A percentile compares a stretch with the other conserved stretches of the same genome.
These are phyloP conservation scores for Curvularia hawaiiensis DNA, from an alignment of 2,329 filamentous ascomycete genomes.

Conservation along the genomic window DNA sequence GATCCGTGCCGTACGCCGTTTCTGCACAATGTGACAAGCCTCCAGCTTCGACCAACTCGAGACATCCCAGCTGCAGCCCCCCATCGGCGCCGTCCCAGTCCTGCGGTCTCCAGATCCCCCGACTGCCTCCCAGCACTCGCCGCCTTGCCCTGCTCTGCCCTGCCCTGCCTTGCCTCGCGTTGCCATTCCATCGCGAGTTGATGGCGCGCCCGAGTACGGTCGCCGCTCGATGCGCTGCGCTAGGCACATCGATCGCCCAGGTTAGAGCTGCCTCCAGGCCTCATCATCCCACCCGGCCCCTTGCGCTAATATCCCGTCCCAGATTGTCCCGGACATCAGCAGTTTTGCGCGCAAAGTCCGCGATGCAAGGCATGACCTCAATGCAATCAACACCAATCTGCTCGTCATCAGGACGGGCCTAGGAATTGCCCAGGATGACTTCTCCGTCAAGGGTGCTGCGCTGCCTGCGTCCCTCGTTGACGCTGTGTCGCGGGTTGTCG, in stretches of 20 bases:
- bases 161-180: background rate
- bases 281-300: slow-evolving; percentile 3
- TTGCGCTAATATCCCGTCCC: slow-evolving; percentile 16
- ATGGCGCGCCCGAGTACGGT: slow-evolving; percentile 38
- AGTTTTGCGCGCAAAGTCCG: slow-evolving; percentile 40
- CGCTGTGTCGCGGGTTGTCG: slow-evolving; percentile 36
- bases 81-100: background rate
- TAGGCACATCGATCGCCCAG: slow-evolving; percentile 39
- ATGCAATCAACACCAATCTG: slow-evolving; percentile 38
- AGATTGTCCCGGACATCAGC: slow-evolving; percentile 39
- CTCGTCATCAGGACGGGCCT: slow-evolving; percentile 40
- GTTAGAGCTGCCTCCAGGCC: slow-evolving; percentile 20
- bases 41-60: slow-evolving; percentile 14
- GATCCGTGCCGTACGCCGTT: slow-evolving; percentile 17
- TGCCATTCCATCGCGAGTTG: slow-evolving; percentile 8
- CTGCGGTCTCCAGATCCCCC: slow-evolving; percentile 1
- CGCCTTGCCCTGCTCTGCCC: background rate
- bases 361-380: slow-evolving; percentile 41
- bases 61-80: background rate
- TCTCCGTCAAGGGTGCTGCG: slow-evolving; percentile 24
- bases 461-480: slow-evolving; percentile 33
- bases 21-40: slow-evolving; percentile 15
- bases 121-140: slow-evolving; percentile 8
- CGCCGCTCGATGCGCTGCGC: slow-evolving; percentile 41
- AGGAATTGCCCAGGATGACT: slow-evolving; percentile 42